Base-by-base conservation (phyloP, 192 early-diverging fungal genomes). In the Podila clonocystis region DNA sequence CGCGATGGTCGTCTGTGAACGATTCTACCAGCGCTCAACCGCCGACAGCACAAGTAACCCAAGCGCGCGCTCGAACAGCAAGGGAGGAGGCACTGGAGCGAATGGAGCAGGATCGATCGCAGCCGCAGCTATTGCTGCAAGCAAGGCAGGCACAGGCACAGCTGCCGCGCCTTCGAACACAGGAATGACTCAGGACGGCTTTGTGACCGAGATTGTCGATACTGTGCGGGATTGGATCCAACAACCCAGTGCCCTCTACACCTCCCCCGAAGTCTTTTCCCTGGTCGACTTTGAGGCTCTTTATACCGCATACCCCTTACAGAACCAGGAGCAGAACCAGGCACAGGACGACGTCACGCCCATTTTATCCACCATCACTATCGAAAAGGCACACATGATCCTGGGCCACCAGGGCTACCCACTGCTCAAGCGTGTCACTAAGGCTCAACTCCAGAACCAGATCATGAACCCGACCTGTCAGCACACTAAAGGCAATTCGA, bases 401-500 rank as follows among this genome's bases (percentile, higher is more conserved):
- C 82, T 94, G 61, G 86, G 89, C 6, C 88, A 88, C 13, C 82
- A 90, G 8, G 76, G 82, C 41, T 94, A 93, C 60, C 89, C 88
- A 50, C 73, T 92, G 36, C 73, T 94, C 31, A 92, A 91, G 61
- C 88, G 91, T 63, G 85, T 94, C 62, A 93, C 90, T 28, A 91
- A 92, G 66, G 58, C 83, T 5, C 85, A 91, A 52, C 86, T 91
- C 12, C 87, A 90, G n/a, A 89, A 86, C 73, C 93, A 94, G 73
- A 87, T 80, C 58, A 80, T 89, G 72, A 85, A 91, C 63, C 90
- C 91, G 24, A 90, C 87, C 26, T 94, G 93, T 75, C 78, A 91
- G 70, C 93, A 94, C 79, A 89, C 85, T 4, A 89, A 87, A 67
- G 85, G 90, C 7, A 88, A 90, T 41, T 87, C 87, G 57, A 88